Base-by-base conservation (phyloP, 2,329 filamentous ascomycete genomes). In the Emmonsiellopsis sp. region DNA sequence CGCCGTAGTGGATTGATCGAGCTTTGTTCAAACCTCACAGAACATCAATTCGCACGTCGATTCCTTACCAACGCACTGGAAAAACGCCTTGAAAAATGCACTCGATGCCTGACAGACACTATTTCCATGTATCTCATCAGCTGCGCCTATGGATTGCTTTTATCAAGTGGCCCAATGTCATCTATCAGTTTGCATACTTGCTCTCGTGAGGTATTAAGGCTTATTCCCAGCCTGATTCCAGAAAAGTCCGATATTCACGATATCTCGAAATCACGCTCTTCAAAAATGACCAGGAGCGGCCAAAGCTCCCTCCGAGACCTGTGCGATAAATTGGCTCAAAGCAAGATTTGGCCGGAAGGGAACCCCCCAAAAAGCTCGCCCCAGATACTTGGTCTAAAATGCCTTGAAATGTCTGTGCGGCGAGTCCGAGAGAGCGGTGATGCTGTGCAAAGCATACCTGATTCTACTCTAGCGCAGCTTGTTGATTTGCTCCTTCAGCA, bases 61-160 rank as follows among this genome's bases (percentile, higher is more conserved):
- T 90, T 95, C 61, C 77, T 86, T 17, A 84, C 90, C 56, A 84
- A 88, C 59, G 82, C 83, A 6, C 81, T 86, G 53, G 86, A 88
- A 56, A 78, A 83, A 52, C 80, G 79, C 33, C 74, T 96, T 13
- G 79, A 89, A 51, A 75, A 79, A 44, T 78, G 80, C 42, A 74
- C 87, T 8, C 77, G 75, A 0, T 73, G 75, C 48, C 81, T 85
- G 61, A 69, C 75, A 1, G 86, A 90, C 63, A 58, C 65, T 37
- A 55, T 71, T 14, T 64, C 63, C 21, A 55, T 58, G 11, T 63
- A 65, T 11, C 58, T 73, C 32, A 59, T 61, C 42, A 55, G 67
- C 9, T 68, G 64, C 55, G 64, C 65, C 6, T 71, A 65, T 55
- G 61, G 56, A 11, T 53, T 73, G 14, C 59, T 65, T 21, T 63